Evolutionary conservation across 1,284 basidiomycete genomes (phyloP).

Genomic region (Puccinia triticina): DNA sequence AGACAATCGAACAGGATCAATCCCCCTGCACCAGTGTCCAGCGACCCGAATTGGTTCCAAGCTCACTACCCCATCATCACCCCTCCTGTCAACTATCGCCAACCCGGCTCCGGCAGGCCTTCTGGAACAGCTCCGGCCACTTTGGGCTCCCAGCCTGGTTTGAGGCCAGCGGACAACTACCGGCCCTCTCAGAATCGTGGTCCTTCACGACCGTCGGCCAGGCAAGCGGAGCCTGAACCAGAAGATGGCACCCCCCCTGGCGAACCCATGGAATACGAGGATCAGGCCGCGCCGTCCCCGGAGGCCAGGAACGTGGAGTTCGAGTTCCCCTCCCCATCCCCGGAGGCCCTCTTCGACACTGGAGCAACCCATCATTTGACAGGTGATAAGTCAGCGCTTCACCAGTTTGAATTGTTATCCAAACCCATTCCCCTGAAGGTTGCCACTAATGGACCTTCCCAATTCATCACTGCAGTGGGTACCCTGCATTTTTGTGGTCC

Average conservation of each 20-base stretch:
- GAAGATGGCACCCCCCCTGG: background rate
- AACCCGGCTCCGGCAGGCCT: background rate
- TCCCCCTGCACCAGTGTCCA: background rate
- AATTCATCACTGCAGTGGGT: background rate
- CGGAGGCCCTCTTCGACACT: background rate
- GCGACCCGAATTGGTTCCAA: background rate
- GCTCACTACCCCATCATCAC: background rate
- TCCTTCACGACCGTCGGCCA: background rate
- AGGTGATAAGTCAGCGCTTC: background rate
- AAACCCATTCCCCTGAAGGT: background rate
- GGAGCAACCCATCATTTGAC: background rate
- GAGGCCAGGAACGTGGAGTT: too few species aligned
- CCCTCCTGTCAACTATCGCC: background rate
- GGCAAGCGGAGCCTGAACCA: too few species aligned
- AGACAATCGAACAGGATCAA: background rate
- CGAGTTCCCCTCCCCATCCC: too few species aligned
- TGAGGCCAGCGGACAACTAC: background rate
- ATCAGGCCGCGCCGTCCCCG: background rate
- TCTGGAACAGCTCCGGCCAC: background rate
- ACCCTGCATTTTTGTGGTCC: constrained; percentile 1
- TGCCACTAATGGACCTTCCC: background rate
- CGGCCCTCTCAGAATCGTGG: too few species aligned
- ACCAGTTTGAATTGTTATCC: background rate
- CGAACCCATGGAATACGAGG: background rate
- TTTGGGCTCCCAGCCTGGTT: background rate